Base-by-base conservation (phyloP, 768 basidiomycete genomes). In the Leccinum aurantiacum region DNA sequence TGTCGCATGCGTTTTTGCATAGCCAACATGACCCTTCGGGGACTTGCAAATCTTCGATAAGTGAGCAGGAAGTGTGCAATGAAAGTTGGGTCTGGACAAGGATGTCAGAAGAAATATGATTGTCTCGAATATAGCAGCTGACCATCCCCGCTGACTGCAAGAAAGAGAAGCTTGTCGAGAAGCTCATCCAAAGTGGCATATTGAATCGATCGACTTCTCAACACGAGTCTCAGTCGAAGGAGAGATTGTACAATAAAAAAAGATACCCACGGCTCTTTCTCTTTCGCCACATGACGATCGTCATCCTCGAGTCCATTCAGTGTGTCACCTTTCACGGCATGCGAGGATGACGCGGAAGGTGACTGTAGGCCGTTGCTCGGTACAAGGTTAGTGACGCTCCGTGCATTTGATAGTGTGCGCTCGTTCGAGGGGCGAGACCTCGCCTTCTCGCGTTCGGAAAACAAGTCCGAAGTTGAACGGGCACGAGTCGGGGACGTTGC, bases 1-100 rank as follows among this genome's bases (percentile, higher is more conserved):
- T 88, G 84, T 35, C 89, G 84, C 83, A 93, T 88, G 51, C 90
- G 86, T 69, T 91, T 90, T 73, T 93, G 90, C 88, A 95, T 91
- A 6, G 90, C 88, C 49, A 93, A 78, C n/a, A 95, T 77, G 17
- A 95, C 77, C 59, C 82, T 87, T 46, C 92, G 84, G 8, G 92
- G 91, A 35, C 82, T 88, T 41, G 91, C 83, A 70, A 94, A 95
- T 60, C 90, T 80, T 35, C 92, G 88, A 69, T 91, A 93, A 8
- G 90, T 91, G 41, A 93, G 81, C 51, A 95, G 77, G 72, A 95
- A 93, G 72, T 92, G 86, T 3, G 84, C 83, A 31, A 91, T 84
- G 69, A 85, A 94, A 5, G 84, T 81, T 13, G 89, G 83, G 71
- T 94, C 92, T 94, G 57, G 9, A 60, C 53, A 57, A 31, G 57